A percentile compares a stretch with the other conserved stretches of the same genome.
phyloP scores from a whole-genome alignment of 176 grass and related monocot species.

The Lolium rigidum region DNA sequence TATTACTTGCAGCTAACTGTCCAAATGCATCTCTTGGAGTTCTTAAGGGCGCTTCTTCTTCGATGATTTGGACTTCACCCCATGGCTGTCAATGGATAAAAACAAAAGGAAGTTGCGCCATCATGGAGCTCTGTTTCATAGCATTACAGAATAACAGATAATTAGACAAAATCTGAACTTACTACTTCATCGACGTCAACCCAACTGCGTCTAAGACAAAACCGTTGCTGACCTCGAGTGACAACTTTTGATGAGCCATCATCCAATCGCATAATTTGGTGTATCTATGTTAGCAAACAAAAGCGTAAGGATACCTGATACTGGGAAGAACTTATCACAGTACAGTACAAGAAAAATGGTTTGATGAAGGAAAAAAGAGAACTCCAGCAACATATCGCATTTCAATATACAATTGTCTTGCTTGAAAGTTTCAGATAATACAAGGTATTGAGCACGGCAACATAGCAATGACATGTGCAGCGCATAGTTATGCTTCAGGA shows the following conservation, averaged over 20 bases:
- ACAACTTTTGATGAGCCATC: conserved; percentile 75
- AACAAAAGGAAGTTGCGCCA: conserved; percentile 26
- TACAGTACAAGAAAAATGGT: conserved; percentile 26
- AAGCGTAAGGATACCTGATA: conserved; percentile 28
- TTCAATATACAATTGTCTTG: conserved; percentile 10
- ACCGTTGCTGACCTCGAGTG: conserved; percentile 80
- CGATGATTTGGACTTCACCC: conserved; percentile 87
- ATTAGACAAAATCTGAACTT: conserved; percentile 48
- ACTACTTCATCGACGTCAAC: conserved; percentile 76
- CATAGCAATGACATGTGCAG: conserved; percentile 4
- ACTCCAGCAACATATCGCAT: background rate
- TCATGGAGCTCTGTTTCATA: conserved; percentile 16
- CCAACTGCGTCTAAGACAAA: conserved; percentile 72
- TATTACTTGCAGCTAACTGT: conserved; percentile 64
- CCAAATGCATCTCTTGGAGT: conserved; percentile 91
- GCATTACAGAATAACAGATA: background rate
- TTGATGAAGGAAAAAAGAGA: conserved; percentile 9
- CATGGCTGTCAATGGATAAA: conserved; percentile 65
- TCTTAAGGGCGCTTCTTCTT: conserved; percentile 83
- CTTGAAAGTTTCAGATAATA: conserved; percentile 2
- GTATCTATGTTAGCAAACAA: conserved; percentile 67
- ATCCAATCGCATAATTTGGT: conserved; percentile 57
- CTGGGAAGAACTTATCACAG: conserved; percentile 26
- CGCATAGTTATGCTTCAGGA: conserved; percentile 23
- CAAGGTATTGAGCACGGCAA: background rate